These are phyloP conservation scores for Xylogone sp. DNA, from an alignment of 2,329 filamentous ascomycete species.

Conservation along the genomic window DNA sequence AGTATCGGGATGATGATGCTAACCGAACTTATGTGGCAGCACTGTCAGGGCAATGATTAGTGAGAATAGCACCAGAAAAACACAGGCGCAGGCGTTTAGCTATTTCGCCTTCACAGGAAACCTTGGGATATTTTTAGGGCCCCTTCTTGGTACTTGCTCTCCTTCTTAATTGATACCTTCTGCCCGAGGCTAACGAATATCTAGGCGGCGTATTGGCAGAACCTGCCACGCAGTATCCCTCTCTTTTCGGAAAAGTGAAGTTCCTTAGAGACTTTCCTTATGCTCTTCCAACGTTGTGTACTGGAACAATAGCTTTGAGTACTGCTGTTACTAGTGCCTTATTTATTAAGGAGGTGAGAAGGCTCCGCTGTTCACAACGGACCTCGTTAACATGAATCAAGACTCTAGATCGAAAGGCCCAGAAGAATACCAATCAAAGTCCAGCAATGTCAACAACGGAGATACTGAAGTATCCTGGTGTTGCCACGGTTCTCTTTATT, in stretches of 20 bases:
- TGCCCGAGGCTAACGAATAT: constrained; percentile 2
- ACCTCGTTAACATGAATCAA: constrained; percentile 6
- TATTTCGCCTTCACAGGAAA: constrained; percentile 76
- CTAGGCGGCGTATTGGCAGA: constrained; percentile 65
- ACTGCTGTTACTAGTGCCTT: constrained; percentile 48
- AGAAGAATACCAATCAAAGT: constrained; percentile 20
- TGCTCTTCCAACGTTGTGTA: constrained; percentile 57
- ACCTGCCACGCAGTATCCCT: constrained; percentile 60
- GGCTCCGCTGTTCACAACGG: neutral
- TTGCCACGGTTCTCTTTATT: constrained; percentile 60
- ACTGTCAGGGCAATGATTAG: constrained; percentile 72
- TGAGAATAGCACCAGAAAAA: constrained; percentile 66
- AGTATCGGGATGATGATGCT: neutral
- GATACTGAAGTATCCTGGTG: constrained; percentile 60
- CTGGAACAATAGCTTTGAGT: constrained; percentile 49
- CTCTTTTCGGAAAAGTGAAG: constrained; percentile 46
- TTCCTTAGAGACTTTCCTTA: constrained; percentile 67
- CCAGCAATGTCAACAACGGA: constrained; percentile 41
- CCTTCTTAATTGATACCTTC: constrained; percentile 35
- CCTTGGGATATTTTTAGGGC: constrained; percentile 69
- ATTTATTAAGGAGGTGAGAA: constrained; percentile 53
- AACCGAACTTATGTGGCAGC: constrained; percentile 7
- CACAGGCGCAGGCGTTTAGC: constrained; percentile 70
- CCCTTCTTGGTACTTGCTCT: constrained; percentile 30
- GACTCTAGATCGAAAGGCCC: constrained; percentile 38